Evolutionary conservation across 2,329 filamentous ascomycete species (phyloP).

Genomic region (Ophiostoma himal-ulmi): DNA sequence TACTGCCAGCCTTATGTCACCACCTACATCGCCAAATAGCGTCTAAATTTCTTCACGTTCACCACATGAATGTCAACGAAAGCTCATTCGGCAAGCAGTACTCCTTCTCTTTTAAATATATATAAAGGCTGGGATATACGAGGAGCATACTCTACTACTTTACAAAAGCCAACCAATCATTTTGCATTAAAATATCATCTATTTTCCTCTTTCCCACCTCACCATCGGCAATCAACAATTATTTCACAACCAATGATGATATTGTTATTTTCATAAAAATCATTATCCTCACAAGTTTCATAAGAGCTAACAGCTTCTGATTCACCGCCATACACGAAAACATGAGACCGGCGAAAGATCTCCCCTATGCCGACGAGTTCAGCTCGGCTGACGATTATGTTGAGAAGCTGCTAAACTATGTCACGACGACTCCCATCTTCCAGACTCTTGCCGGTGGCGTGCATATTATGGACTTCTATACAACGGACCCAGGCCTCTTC

Average conservation of each 20-base stretch:
- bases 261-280: no score
- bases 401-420: conserved; percentile 68
- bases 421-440: conserved; percentile 67
- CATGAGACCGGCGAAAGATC: conserved; percentile 32
- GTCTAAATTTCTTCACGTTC: conserved; percentile 17
- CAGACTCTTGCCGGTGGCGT: conserved; percentile 93
- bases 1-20: conserved; percentile 16
- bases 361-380: conserved; percentile 70
- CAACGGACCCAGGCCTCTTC: conserved; percentile 76
- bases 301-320: no score
- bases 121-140: not conserved
- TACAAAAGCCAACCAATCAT: no score
- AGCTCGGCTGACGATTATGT: conserved; percentile 69
- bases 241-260: no score
- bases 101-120: not conserved
- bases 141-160: no score
- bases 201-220: no score
- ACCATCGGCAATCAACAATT: no score
- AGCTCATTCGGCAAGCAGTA: not conserved
- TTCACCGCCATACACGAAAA: no score
- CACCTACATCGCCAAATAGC: conserved; percentile 7
- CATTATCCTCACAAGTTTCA: no score
- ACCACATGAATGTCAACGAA: not conserved
- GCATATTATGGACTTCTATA: conserved; percentile 95
- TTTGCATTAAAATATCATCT: no score